Conservation (phyloP, 208 protist species). For the Trypanosomatidae sp. region DNA sequence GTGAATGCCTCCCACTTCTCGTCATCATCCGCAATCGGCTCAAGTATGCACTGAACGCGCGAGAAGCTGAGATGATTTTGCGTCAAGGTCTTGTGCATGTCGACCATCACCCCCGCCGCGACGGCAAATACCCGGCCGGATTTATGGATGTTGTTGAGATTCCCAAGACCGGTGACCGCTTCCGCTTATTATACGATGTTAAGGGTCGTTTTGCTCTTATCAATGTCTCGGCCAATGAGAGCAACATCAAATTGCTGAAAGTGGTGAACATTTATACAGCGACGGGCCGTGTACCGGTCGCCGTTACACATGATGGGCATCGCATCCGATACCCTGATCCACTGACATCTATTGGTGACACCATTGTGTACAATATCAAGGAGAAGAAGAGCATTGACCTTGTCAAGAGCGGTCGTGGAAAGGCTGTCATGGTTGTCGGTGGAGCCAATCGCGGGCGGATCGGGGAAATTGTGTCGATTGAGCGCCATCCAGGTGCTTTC, state of each 20-base stretch:
- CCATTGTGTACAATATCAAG: constrained; percentile 95
- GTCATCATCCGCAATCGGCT: constrained; percentile 85
- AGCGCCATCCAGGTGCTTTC: constrained; percentile 94
- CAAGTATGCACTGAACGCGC: constrained; percentile 97
- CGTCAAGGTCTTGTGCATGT: constrained; percentile 94
- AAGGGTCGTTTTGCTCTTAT: constrained; percentile 98
- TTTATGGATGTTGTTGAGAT: constrained; percentile 98
- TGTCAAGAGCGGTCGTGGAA: constrained; percentile 86
- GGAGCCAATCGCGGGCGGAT: constrained; percentile 98
- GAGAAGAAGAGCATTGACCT: constrained; percentile 91
- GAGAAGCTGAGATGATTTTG: constrained; percentile 96
- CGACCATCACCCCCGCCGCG: constrained; percentile 95
- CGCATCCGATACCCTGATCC: constrained; percentile 99
- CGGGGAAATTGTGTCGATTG: constrained; percentile 91
- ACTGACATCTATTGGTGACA: constrained; percentile 92
- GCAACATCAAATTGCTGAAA: constrained; percentile 95
- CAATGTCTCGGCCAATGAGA: constrained; percentile 92
- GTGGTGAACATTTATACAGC: constrained; percentile 88
- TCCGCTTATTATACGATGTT: constrained; percentile 98
- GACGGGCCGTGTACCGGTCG: constrained; percentile 91
- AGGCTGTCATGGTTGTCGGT: constrained; percentile 94
- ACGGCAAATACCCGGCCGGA: constrained; percentile 96
- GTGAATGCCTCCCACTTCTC: constrained; percentile 73
- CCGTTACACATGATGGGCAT: constrained; percentile 98
- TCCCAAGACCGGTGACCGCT: constrained; percentile 96